Conservation (phyloP, 805 yeast species). For the Vanderwaltozyma verrucispora region DNA sequence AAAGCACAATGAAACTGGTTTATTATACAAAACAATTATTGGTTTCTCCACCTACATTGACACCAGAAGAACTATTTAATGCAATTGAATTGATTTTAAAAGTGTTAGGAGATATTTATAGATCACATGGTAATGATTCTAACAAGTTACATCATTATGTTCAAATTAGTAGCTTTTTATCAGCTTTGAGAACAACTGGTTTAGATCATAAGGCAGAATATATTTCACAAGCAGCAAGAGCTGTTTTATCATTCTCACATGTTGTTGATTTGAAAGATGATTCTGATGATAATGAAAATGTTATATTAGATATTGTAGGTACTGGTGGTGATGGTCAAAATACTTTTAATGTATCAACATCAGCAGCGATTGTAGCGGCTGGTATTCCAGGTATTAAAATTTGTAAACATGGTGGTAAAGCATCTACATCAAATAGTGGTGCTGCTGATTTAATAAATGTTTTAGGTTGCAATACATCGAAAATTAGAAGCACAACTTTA, state of each 20-base stretch:
- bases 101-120: conserved; percentile 40
- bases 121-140: conserved; percentile 3
- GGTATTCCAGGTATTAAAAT: conserved; percentile 66
- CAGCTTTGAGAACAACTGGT: conserved; percentile 62
- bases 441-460: conserved; percentile 79
- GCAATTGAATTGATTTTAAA: conserved; percentile 55
- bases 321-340: conserved; percentile 99
- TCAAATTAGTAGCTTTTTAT: conserved; percentile 69
- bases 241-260: conserved; percentile 57
- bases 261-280: conserved; percentile 41
- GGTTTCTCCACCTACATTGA: conserved; percentile 47
- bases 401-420: conserved; percentile 97
- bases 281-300: conserved; percentile 30
- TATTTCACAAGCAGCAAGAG: conserved; percentile 77
- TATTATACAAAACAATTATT: conserved; percentile 53
- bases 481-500: conserved; percentile 56
- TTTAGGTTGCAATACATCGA: conserved; percentile 73
- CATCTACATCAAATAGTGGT: conserved; percentile 87
- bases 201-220: conserved; percentile 72
- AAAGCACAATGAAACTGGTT: conserved; percentile 3
- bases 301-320: conserved; percentile 71
- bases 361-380: conserved; percentile 88
- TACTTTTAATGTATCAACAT: conserved; percentile 92
- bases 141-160: conserved; percentile 28
- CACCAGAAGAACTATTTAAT: conserved; percentile 50